Evolutionary conservation across 2,329 filamentous ascomycete species (phyloP).

Genomic region (Hypoxylon sp.): DNA sequence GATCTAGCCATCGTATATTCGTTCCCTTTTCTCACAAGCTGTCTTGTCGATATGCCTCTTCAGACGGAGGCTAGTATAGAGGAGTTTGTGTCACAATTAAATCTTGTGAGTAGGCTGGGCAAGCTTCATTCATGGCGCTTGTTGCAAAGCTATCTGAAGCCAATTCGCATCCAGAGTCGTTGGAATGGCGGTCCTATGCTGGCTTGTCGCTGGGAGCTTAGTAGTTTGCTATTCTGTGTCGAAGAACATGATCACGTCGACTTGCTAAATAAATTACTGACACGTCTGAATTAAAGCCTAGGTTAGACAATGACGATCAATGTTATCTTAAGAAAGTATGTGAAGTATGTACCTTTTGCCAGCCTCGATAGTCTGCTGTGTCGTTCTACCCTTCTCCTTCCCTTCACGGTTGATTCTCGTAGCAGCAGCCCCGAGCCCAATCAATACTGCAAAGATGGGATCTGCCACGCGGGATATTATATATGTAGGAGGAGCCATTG

Average conservation of each 20-base stretch:
- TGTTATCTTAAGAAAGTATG: neutral
- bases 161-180: neutral
- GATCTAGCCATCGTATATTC: neutral
- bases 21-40: neutral
- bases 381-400: slow-evolving; percentile 69
- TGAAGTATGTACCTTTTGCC: slow-evolving; percentile 59
- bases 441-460: slow-evolving; percentile 71
- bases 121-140: neutral
- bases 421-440: slow-evolving; percentile 69
- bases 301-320: slow-evolving; percentile 19
- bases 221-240: neutral
- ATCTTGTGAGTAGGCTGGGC: neutral
- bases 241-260: slow-evolving; percentile 21
- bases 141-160: neutral
- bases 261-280: slow-evolving; percentile 29
- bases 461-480: slow-evolving; percentile 73
- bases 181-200: neutral
- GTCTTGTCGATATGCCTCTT: neutral
- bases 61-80: neutral
- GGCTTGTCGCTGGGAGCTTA: neutral
- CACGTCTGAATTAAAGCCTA: slow-evolving; percentile 21
- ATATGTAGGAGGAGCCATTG: slow-evolving; percentile 69
- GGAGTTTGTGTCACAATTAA: neutral
- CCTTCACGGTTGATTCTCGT: slow-evolving; percentile 73
- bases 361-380: slow-evolving; percentile 65